Evolutionary conservation across 805 yeast genomes (phyloP), one percentile per base, ranked within the genome.

Genomic region (Wickerhamomyces pijperi): DNA sequence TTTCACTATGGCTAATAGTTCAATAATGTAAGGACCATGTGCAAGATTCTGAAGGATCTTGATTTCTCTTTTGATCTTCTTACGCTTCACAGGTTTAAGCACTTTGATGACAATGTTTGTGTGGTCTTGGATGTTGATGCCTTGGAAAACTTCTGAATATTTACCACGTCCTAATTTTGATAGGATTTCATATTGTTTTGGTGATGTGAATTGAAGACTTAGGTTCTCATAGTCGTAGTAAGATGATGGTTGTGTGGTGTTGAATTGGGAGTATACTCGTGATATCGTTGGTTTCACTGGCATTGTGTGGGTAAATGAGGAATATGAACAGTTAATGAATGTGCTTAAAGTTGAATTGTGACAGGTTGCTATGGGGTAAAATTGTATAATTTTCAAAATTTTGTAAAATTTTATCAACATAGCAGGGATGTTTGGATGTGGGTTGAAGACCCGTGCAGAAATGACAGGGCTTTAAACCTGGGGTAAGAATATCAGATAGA

Each of bases 131-230:
- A 80, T 65, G 49, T 82, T 77, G 32, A 82, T 70, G 6, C 96
- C 97, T 47, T 85, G 76, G 53, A 88, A 88, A 36, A 88, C 97
- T 63, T 88, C 97, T 14, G 94, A 82, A 58, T 88, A 88, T 61
- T 86, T 86, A 37, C 97, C 97, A 42, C 96, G 72, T 11, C 97
- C 97, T 37, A 88, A 72, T 58, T 86, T 87, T 45, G 76, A 75
- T 32, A 82, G 69, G 36, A 87, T 78, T 62, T 88, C 97, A 59
- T 87, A 87, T 54, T 81, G 94, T 34, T 75, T 67, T 29, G 92
- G 87, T 95, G 96, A 87, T 47, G 75, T 74, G 45, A 88, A 78
- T 32, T 74, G 71, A 37, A n/a, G n/a, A n/a, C n/a, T n/a, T n/a
- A 80, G 73, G 42, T 63, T 64, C 40, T 67, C 95, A 54, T 86